Base-by-base conservation (phyloP, 352 stramenopile genomes). In the Globisporangium apiculatum region DNA sequence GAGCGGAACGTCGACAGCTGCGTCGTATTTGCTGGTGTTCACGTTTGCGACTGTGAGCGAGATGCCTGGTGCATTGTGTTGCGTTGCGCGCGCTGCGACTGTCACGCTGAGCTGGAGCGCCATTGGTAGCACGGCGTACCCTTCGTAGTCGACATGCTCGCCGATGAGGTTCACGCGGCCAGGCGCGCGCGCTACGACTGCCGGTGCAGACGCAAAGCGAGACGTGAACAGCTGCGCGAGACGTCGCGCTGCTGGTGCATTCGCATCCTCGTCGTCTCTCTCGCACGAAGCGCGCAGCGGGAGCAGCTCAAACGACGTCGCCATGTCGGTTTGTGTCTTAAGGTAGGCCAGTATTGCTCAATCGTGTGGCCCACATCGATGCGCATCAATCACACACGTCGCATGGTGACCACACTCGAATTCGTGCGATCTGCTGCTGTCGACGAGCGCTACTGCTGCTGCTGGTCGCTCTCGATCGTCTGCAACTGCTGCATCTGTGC, bases 81-180 rank as follows among this genome's bases (percentile, higher is more conserved):
- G 38, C 0, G 7, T 42, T 42, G 38, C 38, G 38, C 10, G 38
- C 38, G 10, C 10, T 41, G 48, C 45, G 4, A 54, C 3, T 18
- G 18, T 24, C 12, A 57, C 7, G 41, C 43, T 10, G 6, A 56
- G 46, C 5, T 70, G 55, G 43, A 95, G 82, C 8, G 87, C 87
- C 75, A 91, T 91, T 54, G 83, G 85, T 18, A 96, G 60, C 54
- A 95, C 87, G 35, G 72, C 69, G 69, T 94, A 96, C 11, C 79
- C 78, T 64, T 95, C 77, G 64, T 96, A 96, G 72, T 95, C 83
- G 45, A 96, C 71, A 64, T 94, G 83, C 70, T 95, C 87, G 4
- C 87, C 87, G 38, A 96, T 92, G 52, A 96, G 70, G 57, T 94
- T 96, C 42, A 95, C 82, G 38, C 87, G 76, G 0, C 87, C 87